Base-by-base conservation (phyloP, 2,329 filamentous ascomycete genomes). In the Pseudogymnoascus sp. region DNA sequence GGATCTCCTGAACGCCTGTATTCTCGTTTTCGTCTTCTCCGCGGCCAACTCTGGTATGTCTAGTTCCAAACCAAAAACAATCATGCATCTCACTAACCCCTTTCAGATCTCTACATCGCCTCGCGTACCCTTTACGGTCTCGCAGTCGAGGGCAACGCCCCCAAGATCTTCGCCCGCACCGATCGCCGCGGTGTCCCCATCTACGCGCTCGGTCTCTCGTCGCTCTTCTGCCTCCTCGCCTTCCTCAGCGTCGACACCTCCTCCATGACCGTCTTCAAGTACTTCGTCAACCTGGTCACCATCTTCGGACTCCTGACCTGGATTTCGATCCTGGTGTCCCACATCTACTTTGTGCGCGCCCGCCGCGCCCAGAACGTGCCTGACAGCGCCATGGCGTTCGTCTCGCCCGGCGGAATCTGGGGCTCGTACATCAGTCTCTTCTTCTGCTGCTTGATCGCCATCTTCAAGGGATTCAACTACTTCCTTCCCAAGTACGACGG, bases 381-480 rank as follows among this genome's bases (percentile, higher is more conserved):
- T 10, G 73, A 86, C 71, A 76, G 77, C 11, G 75, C 77, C 47
- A 77, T 89, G 65, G 82, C 85, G 0, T 92, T 87, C 73, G 80
- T 80, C 15, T 87, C 90, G 0, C 90, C 90, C 0, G 80, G 93
- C 15, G 89, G 90, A n/a, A 76, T 85, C 38, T 82, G 74, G 66
- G 91, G 90, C 10, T 91, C 87, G 0, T 85, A 85, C 71, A 78
- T 79, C 65, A 88, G 88, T 0, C 80, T 95, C 1, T 78, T 80
- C 71, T 87, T 91, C 76, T 91, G 88, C 76, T 80, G 82, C 71
- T 72, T 95, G 35, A 89, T 95, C 66, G 83, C 88, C 1, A 72
- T 96, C 61, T 93, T 90, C 71, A 96, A 95, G 82, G 93, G 91
- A 80, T 95, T 86, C 76, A 80, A 83, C 63, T 87, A 88, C 65